Base-by-base conservation (phyloP, 805 yeast species). In the Pichia sporocuriosa region DNA sequence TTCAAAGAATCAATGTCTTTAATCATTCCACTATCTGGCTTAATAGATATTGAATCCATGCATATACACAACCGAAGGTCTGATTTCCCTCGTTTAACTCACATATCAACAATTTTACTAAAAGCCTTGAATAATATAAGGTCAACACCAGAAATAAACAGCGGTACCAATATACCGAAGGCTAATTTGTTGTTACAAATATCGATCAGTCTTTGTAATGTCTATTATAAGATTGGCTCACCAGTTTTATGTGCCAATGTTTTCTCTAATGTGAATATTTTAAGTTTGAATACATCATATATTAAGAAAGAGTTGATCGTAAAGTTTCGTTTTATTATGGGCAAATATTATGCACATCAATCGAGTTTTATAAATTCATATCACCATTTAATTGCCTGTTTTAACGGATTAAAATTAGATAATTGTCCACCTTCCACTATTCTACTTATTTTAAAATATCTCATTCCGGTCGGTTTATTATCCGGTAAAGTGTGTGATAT, bases 181-280 rank as follows among this genome's bases (percentile, higher is more conserved):
- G 74, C 69, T 36, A 56, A 67, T 6, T 58, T 77, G 10, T 64
- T 79, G 20, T 52, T 79, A 31, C 69, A 67, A 44, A 56, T 77
- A 10, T 75, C 78, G 11, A 66, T 67, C 23, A 62, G 66, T 30
- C 54, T 79, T 33, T 77, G 81, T 55, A 63, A 61, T 46, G 60
- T 73, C 0, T 79, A 79, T 54, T 74, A 75, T 53, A 61, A 57
- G 30, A 68, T 79, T 19, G 71, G 67, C 24, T 75, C 72, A 24
- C 81, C 83, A 6, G 63, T 77, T 49, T 59, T 77, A 15, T 79
- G 84, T 57, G 69, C 77, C 27, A 77, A 79, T 50, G 76, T 79
- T 30, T 77, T 77, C 52, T 69, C 80, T 26, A 79, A 78, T 55
- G 71, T 79, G 64, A 75, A 72, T 49, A 73, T 68, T 36, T 66